Evolutionary conservation across 177 flowering plant genomes (phyloP), one percentile per base, ranked within the genome.

Genomic region (Vitis hybrid): DNA sequence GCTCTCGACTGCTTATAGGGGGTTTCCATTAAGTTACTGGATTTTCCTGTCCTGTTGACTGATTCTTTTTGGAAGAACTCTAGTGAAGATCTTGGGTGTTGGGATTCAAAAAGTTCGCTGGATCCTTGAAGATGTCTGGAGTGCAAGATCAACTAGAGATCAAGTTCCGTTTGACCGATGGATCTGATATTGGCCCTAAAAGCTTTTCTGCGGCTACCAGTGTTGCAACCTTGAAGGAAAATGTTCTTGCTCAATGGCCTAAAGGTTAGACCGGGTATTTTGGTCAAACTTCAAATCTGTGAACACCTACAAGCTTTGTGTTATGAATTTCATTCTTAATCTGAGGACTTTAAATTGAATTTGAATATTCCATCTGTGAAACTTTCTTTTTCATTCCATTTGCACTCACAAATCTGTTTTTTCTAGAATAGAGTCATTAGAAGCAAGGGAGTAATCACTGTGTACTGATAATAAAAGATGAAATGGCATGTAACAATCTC

Each of bases 141-240:
- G 82, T 72, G 56, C 89, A 84, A 82, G 96, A 92, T 80, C 92
- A 88, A 68, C 66, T 91, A 53, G 96, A 91, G 82, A 86, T 92
- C 81, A 92, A 82, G 82, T 92, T 92, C 17, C 79, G 96, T 55
- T 80, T 92, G 77, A 81, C 76, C 0, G 96, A 92, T 78, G 97
- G 97, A 15, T 81, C 94, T 0, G 97, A 92, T 82, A 88, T 92
- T 31, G 97, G 97, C 50, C 97, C 97, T 58, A 89, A 83, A 74
- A 83, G 76, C 61, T 92, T 78, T 69, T 79, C 96, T 72, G 82
- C 84, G 65, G 90, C 94, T n/a, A 83, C 96, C 20, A 92, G 87
- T 73, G 87, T 92, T 64, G 74, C 87, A 60, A 86, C 89, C 69
- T 83, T 92, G 70, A 92, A 92, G 77, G 96, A 92, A 78, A 85